Conservation (phyloP, 768 basidiomycete genomes). For the Podaxis mareebaensis region DNA sequence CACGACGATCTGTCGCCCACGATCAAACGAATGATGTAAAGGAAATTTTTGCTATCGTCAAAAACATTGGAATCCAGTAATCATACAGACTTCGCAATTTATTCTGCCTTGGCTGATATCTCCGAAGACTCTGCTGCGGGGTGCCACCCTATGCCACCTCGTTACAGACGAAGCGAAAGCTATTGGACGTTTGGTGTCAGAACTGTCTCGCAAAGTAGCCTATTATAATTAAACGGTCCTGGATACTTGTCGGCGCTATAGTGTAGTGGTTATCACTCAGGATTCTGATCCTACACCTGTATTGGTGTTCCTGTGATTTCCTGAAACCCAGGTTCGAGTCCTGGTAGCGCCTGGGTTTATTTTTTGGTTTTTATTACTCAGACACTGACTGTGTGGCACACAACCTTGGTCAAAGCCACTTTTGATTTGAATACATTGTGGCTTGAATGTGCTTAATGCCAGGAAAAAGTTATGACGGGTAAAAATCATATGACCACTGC, state of each 20-base stretch:
- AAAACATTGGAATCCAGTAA: too few relatives aligned
- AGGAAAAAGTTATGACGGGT: background rate
- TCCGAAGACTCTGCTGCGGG: too few relatives aligned
- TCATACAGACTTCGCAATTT: too few relatives aligned
- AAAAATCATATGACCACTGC: slow-evolving; percentile 65
- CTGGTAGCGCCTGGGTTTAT: slow-evolving; percentile 19
- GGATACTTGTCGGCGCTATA: slow-evolving; percentile 23
- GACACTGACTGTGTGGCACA: background rate
- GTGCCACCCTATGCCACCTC: too few relatives aligned
- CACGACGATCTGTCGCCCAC: too few relatives aligned
- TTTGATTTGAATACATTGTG: background rate
- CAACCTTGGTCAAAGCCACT: background rate
- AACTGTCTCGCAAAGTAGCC: background rate
- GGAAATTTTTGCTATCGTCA: too few relatives aligned
- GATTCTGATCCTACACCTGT: slow-evolving; percentile 23
- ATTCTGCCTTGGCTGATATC: too few relatives aligned
- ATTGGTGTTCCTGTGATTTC: slow-evolving; percentile 6
- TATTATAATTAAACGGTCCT: background rate
- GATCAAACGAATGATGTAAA: too few relatives aligned
- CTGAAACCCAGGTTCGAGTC: slow-evolving; percentile 24
- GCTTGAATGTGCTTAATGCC: background rate
- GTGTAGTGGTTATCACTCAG: slow-evolving; percentile 32
- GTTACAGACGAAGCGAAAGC: too few relatives aligned
- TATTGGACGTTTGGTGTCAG: too few relatives aligned
- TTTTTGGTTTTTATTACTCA: background rate